phyloP scores from a whole-genome alignment of 768 basidiomycete genomes.

The Leucocoprinus sp. region DNA sequence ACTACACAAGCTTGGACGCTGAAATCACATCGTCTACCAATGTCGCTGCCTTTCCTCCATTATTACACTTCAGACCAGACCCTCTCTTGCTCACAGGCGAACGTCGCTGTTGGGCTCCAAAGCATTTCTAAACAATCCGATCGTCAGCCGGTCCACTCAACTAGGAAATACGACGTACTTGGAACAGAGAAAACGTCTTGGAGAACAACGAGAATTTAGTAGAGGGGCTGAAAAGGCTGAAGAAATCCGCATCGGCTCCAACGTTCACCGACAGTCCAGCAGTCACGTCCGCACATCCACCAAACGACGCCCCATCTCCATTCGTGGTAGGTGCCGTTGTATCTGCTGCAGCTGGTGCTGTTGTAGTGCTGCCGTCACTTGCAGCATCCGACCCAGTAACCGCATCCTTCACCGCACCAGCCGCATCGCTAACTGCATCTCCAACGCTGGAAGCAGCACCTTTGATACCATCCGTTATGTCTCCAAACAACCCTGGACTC shows the following conservation, averaged over 20 bases:
- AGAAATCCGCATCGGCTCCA: constrained; percentile 32
- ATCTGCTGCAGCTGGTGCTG: background rate
- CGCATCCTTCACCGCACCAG: background rate
- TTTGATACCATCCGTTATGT: background rate
- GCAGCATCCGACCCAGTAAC: background rate
- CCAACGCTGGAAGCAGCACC: background rate
- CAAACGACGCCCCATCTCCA: background rate
- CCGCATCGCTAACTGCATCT: background rate
- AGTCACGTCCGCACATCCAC: constrained; percentile 29
- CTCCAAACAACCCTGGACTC: background rate
- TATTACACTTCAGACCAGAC: background rate
- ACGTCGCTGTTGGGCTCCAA: constrained; percentile 4
- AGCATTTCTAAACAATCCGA: constrained; percentile 13
- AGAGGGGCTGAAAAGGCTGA: constrained; percentile 28
- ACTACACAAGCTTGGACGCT: background rate
- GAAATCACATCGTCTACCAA: background rate
- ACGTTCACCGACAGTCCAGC: constrained; percentile 29
- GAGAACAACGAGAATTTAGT: constrained; percentile 26
- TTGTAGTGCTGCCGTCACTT: background rate
- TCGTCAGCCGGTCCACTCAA: background rate
- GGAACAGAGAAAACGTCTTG: constrained; percentile 30
- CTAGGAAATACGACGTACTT: constrained; percentile 17
- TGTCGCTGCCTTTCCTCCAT: background rate
- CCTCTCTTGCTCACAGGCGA: background rate
- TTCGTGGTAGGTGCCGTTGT: background rate